Evolutionary conservation across 352 stramenopile genomes (phyloP), one percentile per base, ranked within the genome.

Genomic region (Pythium phragmiticola): DNA sequence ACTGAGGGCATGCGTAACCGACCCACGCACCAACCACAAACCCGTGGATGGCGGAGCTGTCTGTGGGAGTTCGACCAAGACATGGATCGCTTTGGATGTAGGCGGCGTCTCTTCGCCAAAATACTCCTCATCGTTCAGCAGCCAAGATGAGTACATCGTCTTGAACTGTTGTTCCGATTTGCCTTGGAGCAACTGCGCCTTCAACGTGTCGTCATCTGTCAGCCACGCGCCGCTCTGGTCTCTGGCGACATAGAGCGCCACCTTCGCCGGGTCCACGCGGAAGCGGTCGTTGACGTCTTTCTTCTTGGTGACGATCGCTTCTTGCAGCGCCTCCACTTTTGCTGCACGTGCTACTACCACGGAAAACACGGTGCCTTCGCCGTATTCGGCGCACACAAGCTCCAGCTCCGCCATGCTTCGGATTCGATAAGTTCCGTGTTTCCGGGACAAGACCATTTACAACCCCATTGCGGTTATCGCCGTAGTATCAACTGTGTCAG

Each of bases 1-100:
- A 21, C 28, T 60, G 30, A 60, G 48, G 56, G 55, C 63, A 56
- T 58, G 57, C 28, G n/a, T 19, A 50, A 65, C 46, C 51, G 63
- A 70, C 42, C 50, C 49, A 47, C 21, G 63, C 48, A 66, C 63
- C 56, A 70, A 43, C 51, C 63, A 66, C 8, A 60, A 59, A 23
- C 16, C 26, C 41, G 28, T 7, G 1, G 53, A 36, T 28, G 9
- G 19, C 23, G 50, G 60, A 4, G 21, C 21, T 21, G 21, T 21
- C 21, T 21, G 21, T 21, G 21, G 21, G 21, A 60, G 41, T 48
- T 60, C 26, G 28, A 66, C 60, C 50, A 66, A 4, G 3, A 66
- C 28, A 39, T 66, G 59, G 13, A 59, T 59, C 4, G 59, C 50
- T 33, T 52, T 41, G 16, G 58, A 37, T 46, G 7, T 46, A 23